Evolutionary conservation across 805 yeast genomes (phyloP).

Genomic region (Metschnikowia similis): DNA sequence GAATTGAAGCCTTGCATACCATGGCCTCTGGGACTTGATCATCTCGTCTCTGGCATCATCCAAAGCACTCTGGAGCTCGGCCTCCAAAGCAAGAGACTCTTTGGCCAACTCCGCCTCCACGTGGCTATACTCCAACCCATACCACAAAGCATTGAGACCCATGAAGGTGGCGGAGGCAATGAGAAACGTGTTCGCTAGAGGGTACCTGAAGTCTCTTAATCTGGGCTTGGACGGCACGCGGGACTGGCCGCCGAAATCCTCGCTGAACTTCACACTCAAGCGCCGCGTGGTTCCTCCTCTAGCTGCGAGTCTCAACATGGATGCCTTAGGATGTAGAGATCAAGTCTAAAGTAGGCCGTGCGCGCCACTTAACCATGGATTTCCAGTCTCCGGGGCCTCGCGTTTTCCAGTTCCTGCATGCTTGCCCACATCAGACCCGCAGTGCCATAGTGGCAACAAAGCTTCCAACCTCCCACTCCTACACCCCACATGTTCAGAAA

Average conservation of each 20-base stretch:
- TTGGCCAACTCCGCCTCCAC: conserved; percentile 13
- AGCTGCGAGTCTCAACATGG: not conserved
- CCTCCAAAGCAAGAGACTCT: conserved; percentile 16
- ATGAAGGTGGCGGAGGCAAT: conserved; percentile 38
- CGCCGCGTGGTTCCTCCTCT: not conserved
- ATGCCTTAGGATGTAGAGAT: not conserved
- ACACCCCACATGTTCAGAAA: conserved; percentile 69
- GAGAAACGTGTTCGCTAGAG: conserved; percentile 36
- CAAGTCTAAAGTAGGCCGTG: not conserved
- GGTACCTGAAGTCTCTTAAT: conserved; percentile 33
- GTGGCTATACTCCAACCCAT: conserved; percentile 26
- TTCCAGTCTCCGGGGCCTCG: not conserved
- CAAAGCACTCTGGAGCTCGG: conserved; percentile 11
- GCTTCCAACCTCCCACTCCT: not conserved
- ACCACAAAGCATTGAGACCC: conserved; percentile 32
- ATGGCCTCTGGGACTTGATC: conserved; percentile 11
- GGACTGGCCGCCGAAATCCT: conserved; percentile 14
- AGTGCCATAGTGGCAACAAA: conserved; percentile 7
- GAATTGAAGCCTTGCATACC: conserved; percentile 16
- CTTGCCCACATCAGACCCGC: conserved; percentile 3
- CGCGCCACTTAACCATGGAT: not conserved
- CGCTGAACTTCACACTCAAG: conserved; percentile 14
- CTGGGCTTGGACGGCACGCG: conserved; percentile 23
- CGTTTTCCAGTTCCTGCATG: conserved; percentile 5
- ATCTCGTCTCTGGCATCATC: conserved; percentile 13